Percentiles rank a stretch among this genome's conserved stretches.
Evolutionary conservation across 2,329 filamentous ascomycete genomes (phyloP).

Genomic region (Graphilbum fragrans): DNA sequence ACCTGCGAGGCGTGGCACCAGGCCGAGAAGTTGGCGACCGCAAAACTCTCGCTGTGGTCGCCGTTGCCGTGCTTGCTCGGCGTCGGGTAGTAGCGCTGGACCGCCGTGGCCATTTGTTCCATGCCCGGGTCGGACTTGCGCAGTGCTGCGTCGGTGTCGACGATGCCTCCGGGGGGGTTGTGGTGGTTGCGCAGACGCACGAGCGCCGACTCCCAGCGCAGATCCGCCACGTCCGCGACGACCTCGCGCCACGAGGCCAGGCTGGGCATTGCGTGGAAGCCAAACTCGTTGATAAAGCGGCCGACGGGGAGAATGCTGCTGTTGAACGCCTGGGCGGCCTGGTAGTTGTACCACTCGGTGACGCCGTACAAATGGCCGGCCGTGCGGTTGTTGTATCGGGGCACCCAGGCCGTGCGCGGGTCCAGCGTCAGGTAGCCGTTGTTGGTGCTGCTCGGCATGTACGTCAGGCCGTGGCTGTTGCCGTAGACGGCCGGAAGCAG

Average conservation of each 20-base stretch:
- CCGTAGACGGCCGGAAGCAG: slow-evolving; percentile 43
- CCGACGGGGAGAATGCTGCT: slow-evolving; percentile 40
- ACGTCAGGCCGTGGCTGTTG: slow-evolving; percentile 47
- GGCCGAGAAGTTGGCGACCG: slow-evolving; percentile 44
- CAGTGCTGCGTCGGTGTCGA: slow-evolving; percentile 33
- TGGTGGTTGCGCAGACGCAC: slow-evolving; percentile 48
- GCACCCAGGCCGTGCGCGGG: slow-evolving; percentile 39
- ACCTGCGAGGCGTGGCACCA: slow-evolving; percentile 52
- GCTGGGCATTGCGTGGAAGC: slow-evolving; percentile 50
- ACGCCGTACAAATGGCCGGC: slow-evolving; percentile 44
- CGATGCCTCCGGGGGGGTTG: slow-evolving; percentile 35
- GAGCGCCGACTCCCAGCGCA: slow-evolving; percentile 44
- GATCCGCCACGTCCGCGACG: slow-evolving; percentile 29
- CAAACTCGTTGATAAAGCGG: slow-evolving; percentile 52
- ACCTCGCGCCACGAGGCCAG: slow-evolving; percentile 45
- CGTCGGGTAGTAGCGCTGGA: slow-evolving; percentile 41
- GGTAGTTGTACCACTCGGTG: slow-evolving; percentile 50
- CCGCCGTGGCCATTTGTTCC: slow-evolving; percentile 46
- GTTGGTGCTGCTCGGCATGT: slow-evolving; percentile 46
- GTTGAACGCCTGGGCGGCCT: slow-evolving; percentile 38
- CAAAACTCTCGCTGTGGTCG: slow-evolving; percentile 18
- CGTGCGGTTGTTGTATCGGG: slow-evolving; percentile 43
- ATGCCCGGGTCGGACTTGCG: slow-evolving; percentile 29
- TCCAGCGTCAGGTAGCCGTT: slow-evolving; percentile 46
- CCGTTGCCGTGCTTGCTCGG: no score